Conservation (phyloP, 1,284 basidiomycete genomes). For the Trichosporon faecale region DNA sequence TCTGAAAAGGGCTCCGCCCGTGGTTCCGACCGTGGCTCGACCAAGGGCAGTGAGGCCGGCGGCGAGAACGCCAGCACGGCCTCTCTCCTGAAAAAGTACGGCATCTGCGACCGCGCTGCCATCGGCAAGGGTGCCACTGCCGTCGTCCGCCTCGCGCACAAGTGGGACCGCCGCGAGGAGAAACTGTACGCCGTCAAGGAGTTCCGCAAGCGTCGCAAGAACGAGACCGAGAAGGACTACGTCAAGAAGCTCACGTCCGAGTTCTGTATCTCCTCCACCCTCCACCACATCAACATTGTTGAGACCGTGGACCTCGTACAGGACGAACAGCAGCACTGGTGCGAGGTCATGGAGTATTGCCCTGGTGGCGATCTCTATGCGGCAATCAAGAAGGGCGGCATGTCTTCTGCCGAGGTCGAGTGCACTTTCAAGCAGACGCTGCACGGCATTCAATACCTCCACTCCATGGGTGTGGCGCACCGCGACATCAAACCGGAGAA, state of each 20-base stretch:
- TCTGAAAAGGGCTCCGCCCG: slow-evolving; percentile 65
- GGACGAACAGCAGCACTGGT: slow-evolving; percentile 95
- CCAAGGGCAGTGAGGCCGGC: slow-evolving; percentile 43
- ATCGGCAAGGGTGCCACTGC: slow-evolving; percentile 98
- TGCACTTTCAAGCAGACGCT: slow-evolving; percentile 98
- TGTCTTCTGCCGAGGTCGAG: slow-evolving; percentile 91
- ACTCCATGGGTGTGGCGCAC: slow-evolving; percentile 88
- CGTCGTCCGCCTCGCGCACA: slow-evolving; percentile 93
- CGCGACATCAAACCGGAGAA: slow-evolving; percentile 99
- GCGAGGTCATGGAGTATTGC: slow-evolving; percentile 99
- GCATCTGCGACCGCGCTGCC: slow-evolving; percentile 91
- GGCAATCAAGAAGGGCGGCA: slow-evolving; percentile 94
- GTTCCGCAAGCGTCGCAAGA: slow-evolving; percentile 96
- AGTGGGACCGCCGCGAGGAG: slow-evolving; percentile 95
- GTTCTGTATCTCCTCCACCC: slow-evolving; percentile 96
- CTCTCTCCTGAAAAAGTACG: slow-evolving; percentile 81
- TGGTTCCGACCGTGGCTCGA: slow-evolving; percentile 51
- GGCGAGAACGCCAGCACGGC: slow-evolving; percentile 49
- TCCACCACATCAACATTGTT: slow-evolving; percentile 94
- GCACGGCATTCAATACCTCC: slow-evolving; percentile 67
- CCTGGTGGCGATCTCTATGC: slow-evolving; percentile 95
- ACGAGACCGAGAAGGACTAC: slow-evolving; percentile 98
- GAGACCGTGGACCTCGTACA: slow-evolving; percentile 99
- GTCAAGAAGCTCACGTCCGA: slow-evolving; percentile 99
- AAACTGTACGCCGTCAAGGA: slow-evolving; percentile 99